phyloP scores from a whole-genome alignment of 345 rosid species.

The Linum trigynum region DNA sequence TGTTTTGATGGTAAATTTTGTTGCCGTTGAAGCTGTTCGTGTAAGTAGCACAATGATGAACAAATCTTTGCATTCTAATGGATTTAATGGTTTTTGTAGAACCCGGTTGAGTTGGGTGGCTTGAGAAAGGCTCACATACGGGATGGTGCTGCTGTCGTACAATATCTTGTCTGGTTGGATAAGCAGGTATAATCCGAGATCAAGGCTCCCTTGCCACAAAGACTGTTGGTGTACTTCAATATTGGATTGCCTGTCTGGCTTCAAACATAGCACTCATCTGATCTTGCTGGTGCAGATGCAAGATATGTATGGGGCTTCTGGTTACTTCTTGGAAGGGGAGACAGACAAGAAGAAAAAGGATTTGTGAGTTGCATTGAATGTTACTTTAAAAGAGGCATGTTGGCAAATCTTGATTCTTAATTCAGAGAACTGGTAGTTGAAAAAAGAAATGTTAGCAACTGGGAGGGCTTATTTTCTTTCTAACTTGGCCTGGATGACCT shows the following conservation, averaged over 20 bases:
- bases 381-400: neutral
- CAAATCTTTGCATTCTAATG: neutral
- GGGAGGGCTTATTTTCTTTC: neutral
- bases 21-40: too few relatives aligned
- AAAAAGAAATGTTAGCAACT: neutral
- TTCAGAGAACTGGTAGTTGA: neutral
- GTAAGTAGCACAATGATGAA: neutral
- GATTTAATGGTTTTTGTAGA: conserved; percentile 30
- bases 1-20: neutral
- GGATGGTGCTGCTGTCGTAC: conserved; percentile 98
- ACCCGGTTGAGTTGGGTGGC: conserved; percentile 84
- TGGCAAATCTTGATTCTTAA: neutral
- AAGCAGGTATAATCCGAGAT: conserved; percentile 41
- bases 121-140: conserved; percentile 78
- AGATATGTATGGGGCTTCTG: conserved; percentile 81
- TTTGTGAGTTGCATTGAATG: conserved; percentile 28
- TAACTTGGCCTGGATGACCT: neutral
- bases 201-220: neutral
- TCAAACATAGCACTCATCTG: conserved; percentile 11
- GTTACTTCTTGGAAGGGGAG: conserved; percentile 70
- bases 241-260: neutral
- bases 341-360: conserved; percentile 31
- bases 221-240: neutral
- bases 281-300: conserved; percentile 58
- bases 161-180: conserved; percentile 88